These are phyloP conservation scores for Cladorrhinum sp. DNA, from an alignment of 2,329 filamentous ascomycete species.

Conservation along the genomic window DNA sequence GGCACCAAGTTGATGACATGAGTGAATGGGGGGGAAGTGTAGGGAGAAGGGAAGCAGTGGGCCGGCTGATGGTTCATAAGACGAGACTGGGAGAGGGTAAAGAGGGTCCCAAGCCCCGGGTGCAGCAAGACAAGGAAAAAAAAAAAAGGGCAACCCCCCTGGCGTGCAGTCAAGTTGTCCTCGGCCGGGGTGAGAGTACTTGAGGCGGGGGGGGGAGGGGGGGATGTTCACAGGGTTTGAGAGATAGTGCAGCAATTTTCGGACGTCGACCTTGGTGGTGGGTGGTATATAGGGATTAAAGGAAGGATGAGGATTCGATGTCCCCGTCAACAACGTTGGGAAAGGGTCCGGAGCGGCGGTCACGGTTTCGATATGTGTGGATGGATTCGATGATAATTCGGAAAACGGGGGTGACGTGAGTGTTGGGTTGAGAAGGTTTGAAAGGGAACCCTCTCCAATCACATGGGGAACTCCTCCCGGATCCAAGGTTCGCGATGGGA, in stretches of 20 bases:
- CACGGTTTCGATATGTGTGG: not conserved
- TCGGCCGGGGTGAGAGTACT: not conserved
- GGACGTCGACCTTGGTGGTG: not conserved
- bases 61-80: slow-evolving; percentile 27
- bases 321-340: not conserved
- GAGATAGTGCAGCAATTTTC: not conserved
- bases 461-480: slow-evolving; percentile 10
- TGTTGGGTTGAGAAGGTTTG: too few species aligned
- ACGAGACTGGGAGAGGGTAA: slow-evolving; percentile 14
- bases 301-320: not conserved
- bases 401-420: not conserved
- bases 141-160: slow-evolving; percentile 7
- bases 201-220: not conserved
- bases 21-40: slow-evolving; percentile 11
- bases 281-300: not conserved
- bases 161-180: slow-evolving; percentile 3
- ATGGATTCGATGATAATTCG: not conserved
- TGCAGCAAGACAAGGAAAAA: slow-evolving; percentile 6
- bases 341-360: not conserved
- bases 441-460: slow-evolving; percentile 3
- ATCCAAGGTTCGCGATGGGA: slow-evolving; percentile 10
- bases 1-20: slow-evolving; percentile 16
- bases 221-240: not conserved
- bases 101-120: slow-evolving; percentile 20
- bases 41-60: slow-evolving; percentile 15